Percentiles rank a stretch among this genome's conserved stretches.
Conservation (phyloP, 2,329 filamentous ascomycete genomes). For the Boeremia exigua region DNA sequence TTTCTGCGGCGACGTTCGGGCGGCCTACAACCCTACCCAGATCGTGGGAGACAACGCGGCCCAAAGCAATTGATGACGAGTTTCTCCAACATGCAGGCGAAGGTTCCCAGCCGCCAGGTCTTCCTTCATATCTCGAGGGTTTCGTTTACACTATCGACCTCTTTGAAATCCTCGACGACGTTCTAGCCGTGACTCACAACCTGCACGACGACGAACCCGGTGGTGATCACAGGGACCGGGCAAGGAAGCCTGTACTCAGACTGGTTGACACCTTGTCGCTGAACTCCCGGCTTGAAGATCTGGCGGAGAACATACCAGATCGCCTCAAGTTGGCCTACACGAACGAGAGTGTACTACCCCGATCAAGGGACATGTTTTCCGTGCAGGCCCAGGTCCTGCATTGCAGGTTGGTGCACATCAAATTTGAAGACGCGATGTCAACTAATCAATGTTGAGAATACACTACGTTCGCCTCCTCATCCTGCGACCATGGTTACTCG, state of each 20-base stretch:
- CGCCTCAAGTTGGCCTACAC: not conserved
- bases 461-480: not conserved
- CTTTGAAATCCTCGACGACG: not conserved
- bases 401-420: not conserved
- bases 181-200: not conserved
- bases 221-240: not conserved
- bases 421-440: not conserved
- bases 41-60: not conserved
- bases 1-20: not conserved
- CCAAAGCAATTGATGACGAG: not conserved
- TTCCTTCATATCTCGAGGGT: not conserved
- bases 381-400: not conserved
- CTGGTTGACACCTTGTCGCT: not conserved
- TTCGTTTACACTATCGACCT: not conserved
- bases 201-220: not conserved
- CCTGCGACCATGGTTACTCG: not conserved
- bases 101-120: not conserved
- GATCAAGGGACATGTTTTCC: not conserved
- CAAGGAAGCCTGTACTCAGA: not conserved
- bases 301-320: not conserved
- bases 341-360: not conserved
- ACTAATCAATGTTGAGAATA: not conserved
- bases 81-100: not conserved
- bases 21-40: not conserved
- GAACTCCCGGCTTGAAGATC: not conserved